Percentiles rank a stretch among this genome's conserved stretches.
Evolutionary conservation across 768 basidiomycete species (phyloP).

Genomic region (Boletellus ananiceps): DNA sequence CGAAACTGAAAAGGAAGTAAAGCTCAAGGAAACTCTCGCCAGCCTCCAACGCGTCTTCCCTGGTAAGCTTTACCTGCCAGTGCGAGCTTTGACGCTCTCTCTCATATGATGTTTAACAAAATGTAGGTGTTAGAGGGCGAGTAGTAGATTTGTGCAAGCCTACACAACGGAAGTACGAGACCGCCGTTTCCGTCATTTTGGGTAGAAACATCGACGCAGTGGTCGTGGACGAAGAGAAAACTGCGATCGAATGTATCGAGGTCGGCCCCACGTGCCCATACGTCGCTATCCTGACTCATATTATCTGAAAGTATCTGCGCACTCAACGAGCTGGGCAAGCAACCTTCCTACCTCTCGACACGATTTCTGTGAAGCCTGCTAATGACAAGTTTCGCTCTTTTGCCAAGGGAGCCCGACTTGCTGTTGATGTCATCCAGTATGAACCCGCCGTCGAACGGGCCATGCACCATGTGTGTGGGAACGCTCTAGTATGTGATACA

Average conservation of each 20-base stretch:
- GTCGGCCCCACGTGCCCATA: conserved; percentile 35
- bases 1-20: conserved; percentile 79
- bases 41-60: conserved; percentile 88
- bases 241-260: conserved; percentile 96
- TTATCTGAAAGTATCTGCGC: conserved; percentile 72
- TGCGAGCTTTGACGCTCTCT: neutral
- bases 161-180: conserved; percentile 86
- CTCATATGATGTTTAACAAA: neutral
- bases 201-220: conserved; percentile 94
- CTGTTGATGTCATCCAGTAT: conserved; percentile 80
- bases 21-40: conserved; percentile 79
- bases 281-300: neutral
- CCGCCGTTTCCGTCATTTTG: conserved; percentile 85
- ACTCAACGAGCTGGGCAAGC: conserved; percentile 94
- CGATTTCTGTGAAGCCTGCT: conserved; percentile 88
- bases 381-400: conserved; percentile 94
- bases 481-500: conserved; percentile 90
- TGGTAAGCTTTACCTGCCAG: conserved; percentile 38
- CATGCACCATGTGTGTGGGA: conserved; percentile 95
- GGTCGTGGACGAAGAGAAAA: conserved; percentile 95
- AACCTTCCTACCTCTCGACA: conserved; percentile 98
- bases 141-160: conserved; percentile 95
- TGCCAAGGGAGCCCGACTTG: conserved; percentile 80
- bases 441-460: conserved; percentile 87
- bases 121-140: conserved; percentile 81